phyloP scores from a whole-genome alignment of 495 filamentous ascomycete genomes.

The Penicillium canariense region DNA sequence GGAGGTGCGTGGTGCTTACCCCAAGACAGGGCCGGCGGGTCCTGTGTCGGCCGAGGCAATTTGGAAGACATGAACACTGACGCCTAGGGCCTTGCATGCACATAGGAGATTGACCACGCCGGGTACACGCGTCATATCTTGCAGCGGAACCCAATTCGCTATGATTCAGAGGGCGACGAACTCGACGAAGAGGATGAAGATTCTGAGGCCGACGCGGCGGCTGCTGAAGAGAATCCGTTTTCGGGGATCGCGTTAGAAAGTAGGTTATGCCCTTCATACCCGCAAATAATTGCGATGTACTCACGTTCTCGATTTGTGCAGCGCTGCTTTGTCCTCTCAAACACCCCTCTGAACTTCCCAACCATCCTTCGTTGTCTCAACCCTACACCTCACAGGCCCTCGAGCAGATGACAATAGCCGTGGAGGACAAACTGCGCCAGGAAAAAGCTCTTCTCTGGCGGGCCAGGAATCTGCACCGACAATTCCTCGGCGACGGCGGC shows the following conservation, averaged over 20 bases:
- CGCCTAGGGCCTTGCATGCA: background rate
- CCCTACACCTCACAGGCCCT: slow-evolving; percentile 80
- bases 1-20: slow-evolving; percentile 57
- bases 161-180: slow-evolving; percentile 86
- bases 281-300: background rate
- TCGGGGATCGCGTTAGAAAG: slow-evolving; percentile 77
- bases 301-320: slow-evolving; percentile 32
- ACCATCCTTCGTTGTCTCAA: slow-evolving; percentile 78
- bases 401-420: slow-evolving; percentile 70
- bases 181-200: slow-evolving; percentile 72
- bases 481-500: slow-evolving; percentile 72
- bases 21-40: background rate
- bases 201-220: slow-evolving; percentile 67
- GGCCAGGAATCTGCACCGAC: slow-evolving; percentile 72
- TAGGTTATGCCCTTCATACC: slow-evolving; percentile 32
- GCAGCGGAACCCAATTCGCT: slow-evolving; percentile 65
- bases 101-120: slow-evolving; percentile 76
- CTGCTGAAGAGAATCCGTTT: slow-evolving; percentile 80
- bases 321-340: slow-evolving; percentile 86
- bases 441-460: slow-evolving; percentile 73
- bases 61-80: slow-evolving; percentile 14
- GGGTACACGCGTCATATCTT: slow-evolving; percentile 85
- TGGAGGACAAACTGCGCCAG: slow-evolving; percentile 67
- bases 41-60: slow-evolving; percentile 5
- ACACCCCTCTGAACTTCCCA: slow-evolving; percentile 77